A percentile compares a stretch with the other conserved stretches of the same genome.
phyloP scores from a whole-genome alignment of 176 grass and related monocot species.

The Aegilops bicornis region DNA sequence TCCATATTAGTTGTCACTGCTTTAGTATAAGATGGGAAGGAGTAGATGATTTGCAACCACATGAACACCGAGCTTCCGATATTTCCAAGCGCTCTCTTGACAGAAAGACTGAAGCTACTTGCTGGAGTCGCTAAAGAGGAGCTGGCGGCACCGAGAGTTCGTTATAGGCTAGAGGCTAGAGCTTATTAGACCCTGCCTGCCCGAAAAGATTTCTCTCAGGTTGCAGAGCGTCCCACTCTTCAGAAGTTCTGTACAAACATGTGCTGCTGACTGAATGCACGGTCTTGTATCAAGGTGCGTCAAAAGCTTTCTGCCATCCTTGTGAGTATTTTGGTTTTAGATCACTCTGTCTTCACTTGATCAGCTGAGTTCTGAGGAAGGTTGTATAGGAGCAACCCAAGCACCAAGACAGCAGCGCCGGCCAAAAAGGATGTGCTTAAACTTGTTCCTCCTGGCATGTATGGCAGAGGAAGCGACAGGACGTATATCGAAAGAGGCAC shows the following conservation, averaged over 20 bases:
- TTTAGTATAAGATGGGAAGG: too few species aligned
- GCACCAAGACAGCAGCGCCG: slow-evolving; percentile 62
- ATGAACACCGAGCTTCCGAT: neutral
- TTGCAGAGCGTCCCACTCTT: neutral
- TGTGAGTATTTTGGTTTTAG: neutral
- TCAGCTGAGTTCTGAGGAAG: slow-evolving; percentile 51
- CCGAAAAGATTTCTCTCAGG: neutral
- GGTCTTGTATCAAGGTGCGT: neutral
- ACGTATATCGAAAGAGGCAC: slow-evolving; percentile 79
- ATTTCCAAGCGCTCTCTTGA: neutral
- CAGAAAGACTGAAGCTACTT: neutral
- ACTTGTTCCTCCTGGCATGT: slow-evolving; percentile 54
- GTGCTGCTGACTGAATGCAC: neutral
- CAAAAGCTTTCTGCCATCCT: neutral
- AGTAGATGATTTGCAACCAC: neutral
- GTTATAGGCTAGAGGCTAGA: neutral
- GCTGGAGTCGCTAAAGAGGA: neutral
- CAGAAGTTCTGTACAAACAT: slow-evolving; percentile 2
- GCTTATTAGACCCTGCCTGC: neutral
- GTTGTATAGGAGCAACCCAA: slow-evolving; percentile 79
- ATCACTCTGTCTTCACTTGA: slow-evolving; percentile 45
- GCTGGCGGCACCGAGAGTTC: neutral
- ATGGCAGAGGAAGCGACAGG: slow-evolving; percentile 73
- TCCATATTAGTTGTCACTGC: too few species aligned
- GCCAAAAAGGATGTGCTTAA: slow-evolving; percentile 60